Percentiles rank a stretch among this genome's conserved stretches.
Evolutionary conservation across 371 early-diverging fungal genomes (phyloP).

Genomic region (Apophysomyces sp.): DNA sequence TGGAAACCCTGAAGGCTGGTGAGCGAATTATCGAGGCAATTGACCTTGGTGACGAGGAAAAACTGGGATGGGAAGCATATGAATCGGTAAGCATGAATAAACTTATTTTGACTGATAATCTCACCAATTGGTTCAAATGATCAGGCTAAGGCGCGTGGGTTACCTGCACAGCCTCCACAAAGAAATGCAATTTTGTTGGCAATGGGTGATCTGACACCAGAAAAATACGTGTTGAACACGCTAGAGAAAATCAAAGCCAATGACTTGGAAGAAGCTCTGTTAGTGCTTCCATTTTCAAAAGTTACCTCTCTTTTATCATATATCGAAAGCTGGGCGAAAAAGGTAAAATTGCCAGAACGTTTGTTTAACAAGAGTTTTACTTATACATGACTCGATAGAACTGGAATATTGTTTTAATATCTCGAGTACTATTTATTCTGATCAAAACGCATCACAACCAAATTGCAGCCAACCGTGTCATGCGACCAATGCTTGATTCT

Average conservation of each 20-base stretch:
- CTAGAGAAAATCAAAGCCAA: conserved; percentile 76
- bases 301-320: conserved; percentile 75
- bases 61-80: conserved; percentile 64
- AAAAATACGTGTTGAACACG: conserved; percentile 78
- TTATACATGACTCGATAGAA: conserved; percentile 39
- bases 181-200: conserved; percentile 70
- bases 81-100: conserved; percentile 36
- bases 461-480: conserved; percentile 72
- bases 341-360: conserved; percentile 53
- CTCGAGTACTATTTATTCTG: conserved; percentile 80
- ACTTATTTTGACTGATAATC: neutral
- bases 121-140: neutral
- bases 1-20: conserved; percentile 90
- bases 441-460: conserved; percentile 84
- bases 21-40: conserved; percentile 91
- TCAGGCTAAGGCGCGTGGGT: conserved; percentile 46
- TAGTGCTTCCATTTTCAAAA: conserved; percentile 82
- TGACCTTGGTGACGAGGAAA: conserved; percentile 83
- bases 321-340: conserved; percentile 77
- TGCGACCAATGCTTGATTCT: conserved; percentile 77
- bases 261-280: conserved; percentile 87
- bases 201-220: conserved; percentile 70
- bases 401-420: conserved; percentile 75
- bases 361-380: neutral
- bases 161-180: conserved; percentile 60